Base-by-base conservation (phyloP, 2,329 filamentous ascomycete species). In the Fusarium secorum region DNA sequence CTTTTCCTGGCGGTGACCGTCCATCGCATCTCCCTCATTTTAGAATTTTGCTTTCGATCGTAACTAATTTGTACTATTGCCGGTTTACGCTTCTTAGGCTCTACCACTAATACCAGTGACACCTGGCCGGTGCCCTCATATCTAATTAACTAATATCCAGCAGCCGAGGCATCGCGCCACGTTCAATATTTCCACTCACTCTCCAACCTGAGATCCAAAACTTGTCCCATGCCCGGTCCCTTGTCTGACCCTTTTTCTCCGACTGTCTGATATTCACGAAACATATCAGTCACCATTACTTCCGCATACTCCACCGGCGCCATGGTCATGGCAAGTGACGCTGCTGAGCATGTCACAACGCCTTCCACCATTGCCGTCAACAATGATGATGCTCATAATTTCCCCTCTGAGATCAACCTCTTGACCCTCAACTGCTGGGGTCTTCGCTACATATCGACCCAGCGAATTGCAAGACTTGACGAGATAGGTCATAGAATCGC, bases 341-440 rank as follows among this genome's bases (percentile, higher is more conserved):
- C 64, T 30, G 53, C 62, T 49, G 65, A 66, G 45, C 64, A 72
- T 60, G 58, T 72, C 62, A 71, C 69, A 28, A 70, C 70, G 42
- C 66, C 71, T 54, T 70, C 68, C 55, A 72, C 68, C 22, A 68
- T 69, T 51, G 55, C 45, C 52, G 49, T 60, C 55, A 30, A 63
- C 42, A 66, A 72, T 36, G 52, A 70, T 44, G 79, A 78, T 69
- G 74, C 77, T 59, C 70, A 75, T 11, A 44, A 55, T n/a, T 79
- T 77, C 72, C 88, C 87, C 22, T 83, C 83, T 35, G 86, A 90
- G 63, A 88, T 98, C 78, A 91, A 92, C 77, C 86, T 98, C 74
- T 84, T 98, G 72, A 96, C 93, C 8, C 89, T 97, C 79, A 99
- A 99, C 82, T 98, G 94, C 88, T 98, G 96, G 95, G 96, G 96